Conservation (phyloP, 768 basidiomycete genomes). For the Gloeopeniophorella convolvens region DNA sequence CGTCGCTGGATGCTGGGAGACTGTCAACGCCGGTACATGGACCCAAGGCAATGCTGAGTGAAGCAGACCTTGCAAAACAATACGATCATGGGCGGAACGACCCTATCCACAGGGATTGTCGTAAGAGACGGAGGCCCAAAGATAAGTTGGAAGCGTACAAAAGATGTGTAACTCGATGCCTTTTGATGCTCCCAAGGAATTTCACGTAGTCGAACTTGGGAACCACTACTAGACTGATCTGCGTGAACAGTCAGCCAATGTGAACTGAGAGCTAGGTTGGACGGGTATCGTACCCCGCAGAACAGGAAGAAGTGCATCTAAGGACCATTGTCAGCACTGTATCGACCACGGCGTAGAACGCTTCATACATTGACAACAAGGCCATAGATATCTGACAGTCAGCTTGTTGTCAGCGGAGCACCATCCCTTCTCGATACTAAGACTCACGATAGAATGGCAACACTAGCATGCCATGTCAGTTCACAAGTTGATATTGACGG, state of each 20-base stretch:
- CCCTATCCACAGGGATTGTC: slow-evolving; percentile 3
- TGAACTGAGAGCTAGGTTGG: too few species aligned
- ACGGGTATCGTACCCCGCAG: slow-evolving; percentile 20
- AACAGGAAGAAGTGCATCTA: slow-evolving; percentile 28
- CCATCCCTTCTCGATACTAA: not conserved
- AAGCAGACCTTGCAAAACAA: slow-evolving; percentile 27
- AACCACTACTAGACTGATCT: slow-evolving; percentile 30
- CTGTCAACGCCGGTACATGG: not conserved
- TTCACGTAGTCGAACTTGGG: slow-evolving; percentile 30
- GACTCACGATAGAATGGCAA: slow-evolving; percentile 28
- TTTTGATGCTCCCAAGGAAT: slow-evolving; percentile 29
- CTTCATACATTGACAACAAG: slow-evolving; percentile 22
- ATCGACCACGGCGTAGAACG: not conserved
- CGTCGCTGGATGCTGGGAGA: slow-evolving; percentile 25
- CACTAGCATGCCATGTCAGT: slow-evolving; percentile 19
- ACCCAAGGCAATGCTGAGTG: not conserved
- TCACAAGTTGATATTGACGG: not conserved
- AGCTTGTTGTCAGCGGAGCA: not conserved
- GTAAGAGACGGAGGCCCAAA: not conserved
- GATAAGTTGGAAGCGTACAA: slow-evolving; percentile 21
- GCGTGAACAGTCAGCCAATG: not conserved
- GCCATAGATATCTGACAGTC: slow-evolving; percentile 40
- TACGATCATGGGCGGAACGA: slow-evolving; percentile 28
- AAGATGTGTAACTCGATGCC: slow-evolving; percentile 29
- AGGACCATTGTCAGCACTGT: not conserved